A percentile compares a stretch with the other conserved stretches of the same genome.
Evolutionary conservation across 495 filamentous ascomycete genomes (phyloP).

Genomic region (Apodospora peruviana): DNA sequence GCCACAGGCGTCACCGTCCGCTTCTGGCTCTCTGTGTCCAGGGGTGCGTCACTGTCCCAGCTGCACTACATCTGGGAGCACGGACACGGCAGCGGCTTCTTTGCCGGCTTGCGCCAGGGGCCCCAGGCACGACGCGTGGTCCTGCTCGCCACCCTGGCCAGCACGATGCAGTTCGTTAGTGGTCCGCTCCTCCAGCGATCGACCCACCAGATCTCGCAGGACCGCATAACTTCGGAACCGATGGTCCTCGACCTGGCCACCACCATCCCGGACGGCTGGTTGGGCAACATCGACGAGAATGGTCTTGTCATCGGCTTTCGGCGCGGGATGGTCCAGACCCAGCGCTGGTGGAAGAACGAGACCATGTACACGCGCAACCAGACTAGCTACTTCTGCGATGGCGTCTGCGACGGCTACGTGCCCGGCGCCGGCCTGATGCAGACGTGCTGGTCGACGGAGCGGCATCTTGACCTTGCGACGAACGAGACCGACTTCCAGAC

Average conservation of each 20-base stretch:
- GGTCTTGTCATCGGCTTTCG: neutral
- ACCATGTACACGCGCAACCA: neutral
- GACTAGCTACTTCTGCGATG: neutral
- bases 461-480: neutral
- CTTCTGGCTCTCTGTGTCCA: constrained; percentile 8
- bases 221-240: neutral
- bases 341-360: constrained; percentile 5
- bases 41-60: constrained; percentile 7
- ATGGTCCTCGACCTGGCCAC: neutral
- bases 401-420: constrained; percentile 10
- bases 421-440: constrained; percentile 7
- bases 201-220: neutral
- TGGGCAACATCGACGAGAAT: neutral
- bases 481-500: constrained; percentile 3
- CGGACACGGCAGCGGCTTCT: constrained; percentile 4
- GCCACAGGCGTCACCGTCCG: constrained; percentile 10
- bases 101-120: constrained; percentile 6
- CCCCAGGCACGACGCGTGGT: neutral
- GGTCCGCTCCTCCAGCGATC: neutral
- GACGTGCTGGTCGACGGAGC: constrained; percentile 1
- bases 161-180: neutral
- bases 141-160: neutral
- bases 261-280: neutral
- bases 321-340: neutral
- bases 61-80: constrained; percentile 16